Percentiles rank a stretch among this genome's conserved stretches.
Evolutionary conservation across 257 asterid genomes (phyloP).

Genomic region (Capsicum rhomboideum): DNA sequence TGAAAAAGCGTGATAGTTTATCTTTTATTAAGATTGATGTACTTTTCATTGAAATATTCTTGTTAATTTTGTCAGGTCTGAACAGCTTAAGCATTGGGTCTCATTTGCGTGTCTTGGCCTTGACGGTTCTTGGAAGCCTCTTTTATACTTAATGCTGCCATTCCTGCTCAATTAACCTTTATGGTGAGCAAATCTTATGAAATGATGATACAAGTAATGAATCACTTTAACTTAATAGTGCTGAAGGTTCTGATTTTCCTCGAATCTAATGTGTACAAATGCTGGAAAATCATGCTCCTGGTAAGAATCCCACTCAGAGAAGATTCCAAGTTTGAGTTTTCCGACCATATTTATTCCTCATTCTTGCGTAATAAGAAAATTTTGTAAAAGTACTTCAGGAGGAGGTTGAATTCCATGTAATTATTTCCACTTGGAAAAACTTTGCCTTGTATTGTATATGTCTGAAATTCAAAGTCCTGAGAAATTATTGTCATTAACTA

Average conservation of each 20-base stretch:
- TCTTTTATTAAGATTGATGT: neutral
- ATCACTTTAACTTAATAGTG: neutral
- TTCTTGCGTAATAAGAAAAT: conserved; percentile 3
- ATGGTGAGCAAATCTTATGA: neutral
- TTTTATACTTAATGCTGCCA: neutral
- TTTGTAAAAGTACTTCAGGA: neutral
- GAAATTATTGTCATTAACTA: neutral
- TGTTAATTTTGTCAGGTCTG: neutral
- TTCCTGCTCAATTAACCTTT: neutral
- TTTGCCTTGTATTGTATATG: neutral
- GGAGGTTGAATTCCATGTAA: neutral
- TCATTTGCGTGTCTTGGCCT: neutral
- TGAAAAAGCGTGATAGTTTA: neutral
- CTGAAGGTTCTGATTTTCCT: neutral
- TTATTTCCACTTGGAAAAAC: neutral
- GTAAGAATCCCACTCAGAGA: neutral
- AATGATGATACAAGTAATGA: neutral
- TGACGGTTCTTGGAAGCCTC: neutral
- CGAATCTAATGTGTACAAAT: neutral
- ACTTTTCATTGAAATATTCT: neutral
- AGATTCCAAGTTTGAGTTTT: neutral
- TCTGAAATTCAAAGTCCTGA: neutral
- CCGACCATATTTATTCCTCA: neutral
- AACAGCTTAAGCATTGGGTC: neutral
- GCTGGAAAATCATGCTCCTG: neutral